These are phyloP conservation scores for Mortierella sp. DNA, from an alignment of 371 early-diverging fungal genomes.

Conservation along the genomic window DNA sequence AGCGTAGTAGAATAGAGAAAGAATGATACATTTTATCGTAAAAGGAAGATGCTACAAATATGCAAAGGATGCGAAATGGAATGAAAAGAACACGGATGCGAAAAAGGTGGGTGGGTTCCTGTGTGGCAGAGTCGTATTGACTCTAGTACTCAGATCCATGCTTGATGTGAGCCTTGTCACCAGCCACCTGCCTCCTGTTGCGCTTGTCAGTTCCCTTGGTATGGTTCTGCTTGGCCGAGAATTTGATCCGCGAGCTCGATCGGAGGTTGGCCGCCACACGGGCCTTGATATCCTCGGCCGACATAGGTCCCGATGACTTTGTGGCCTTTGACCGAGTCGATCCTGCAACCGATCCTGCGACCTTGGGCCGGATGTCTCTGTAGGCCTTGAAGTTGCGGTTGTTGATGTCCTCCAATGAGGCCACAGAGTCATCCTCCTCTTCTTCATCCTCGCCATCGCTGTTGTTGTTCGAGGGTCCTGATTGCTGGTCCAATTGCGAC, in stretches of 20 bases:
- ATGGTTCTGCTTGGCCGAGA: conserved; percentile 62
- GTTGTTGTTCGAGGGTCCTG: conserved; percentile 36
- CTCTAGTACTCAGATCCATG: conserved; percentile 29
- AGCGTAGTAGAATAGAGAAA: too few species aligned
- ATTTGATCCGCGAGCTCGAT: conserved; percentile 56
- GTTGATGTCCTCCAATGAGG: conserved; percentile 60
- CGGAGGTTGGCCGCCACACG: conserved; percentile 68
- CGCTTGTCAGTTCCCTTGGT: conserved; percentile 72
- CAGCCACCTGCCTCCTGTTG: conserved; percentile 43
- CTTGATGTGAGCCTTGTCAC: conserved; percentile 39
- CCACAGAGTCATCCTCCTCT: conserved; percentile 50
- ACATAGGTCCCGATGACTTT: conserved; percentile 58
- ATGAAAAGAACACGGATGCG: background rate
- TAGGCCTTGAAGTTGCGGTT: conserved; percentile 72
- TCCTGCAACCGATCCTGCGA: conserved; percentile 43
- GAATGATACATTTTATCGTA: background rate
- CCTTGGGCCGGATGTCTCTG: conserved; percentile 61
- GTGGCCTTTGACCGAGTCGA: conserved; percentile 46
- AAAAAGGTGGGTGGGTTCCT: background rate
- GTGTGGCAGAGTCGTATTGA: background rate
- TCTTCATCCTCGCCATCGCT: conserved; percentile 57
- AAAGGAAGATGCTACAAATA: background rate
- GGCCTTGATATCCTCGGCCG: conserved; percentile 68
- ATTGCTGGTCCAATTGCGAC: conserved; percentile 54
- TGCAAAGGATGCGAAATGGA: background rate